These are phyloP conservation scores for Anisodus acutangulus DNA, from an alignment of 257 asterid genomes.

Conservation along the genomic window DNA sequence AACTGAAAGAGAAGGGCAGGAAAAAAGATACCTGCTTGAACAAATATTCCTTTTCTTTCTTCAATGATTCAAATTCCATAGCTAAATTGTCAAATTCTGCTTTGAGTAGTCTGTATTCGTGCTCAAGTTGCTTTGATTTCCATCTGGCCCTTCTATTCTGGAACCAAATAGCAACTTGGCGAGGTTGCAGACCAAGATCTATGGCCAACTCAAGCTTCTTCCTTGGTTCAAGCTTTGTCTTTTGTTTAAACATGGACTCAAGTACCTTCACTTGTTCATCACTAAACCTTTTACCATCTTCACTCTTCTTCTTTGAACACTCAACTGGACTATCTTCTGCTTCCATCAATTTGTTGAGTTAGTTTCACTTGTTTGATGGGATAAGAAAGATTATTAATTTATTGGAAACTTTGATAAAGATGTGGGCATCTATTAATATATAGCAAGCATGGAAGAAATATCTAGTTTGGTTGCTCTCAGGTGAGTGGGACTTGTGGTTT, in stretches of 20 bases:
- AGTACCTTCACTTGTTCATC: slow-evolving; percentile 58
- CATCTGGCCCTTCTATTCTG: slow-evolving; percentile 77
- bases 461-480: slow-evolving; percentile 34
- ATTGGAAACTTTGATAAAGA: slow-evolving; percentile 25
- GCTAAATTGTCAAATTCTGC: slow-evolving; percentile 45
- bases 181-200: slow-evolving; percentile 64
- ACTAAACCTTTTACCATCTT: slow-evolving; percentile 51
- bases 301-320: slow-evolving; percentile 38
- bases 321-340: slow-evolving; percentile 40
- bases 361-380: neutral
- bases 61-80: slow-evolving; percentile 43
- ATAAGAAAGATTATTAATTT: neutral
- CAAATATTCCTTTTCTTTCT: slow-evolving; percentile 54
- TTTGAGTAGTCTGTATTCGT: slow-evolving; percentile 41
- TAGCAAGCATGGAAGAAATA: slow-evolving; percentile 35
- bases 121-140: slow-evolving; percentile 66
- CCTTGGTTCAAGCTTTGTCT: slow-evolving; percentile 54
- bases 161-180: slow-evolving; percentile 76
- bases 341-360: slow-evolving; percentile 47
- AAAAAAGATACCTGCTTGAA: slow-evolving; percentile 44
- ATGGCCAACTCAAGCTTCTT: slow-evolving; percentile 59
- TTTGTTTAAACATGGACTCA: slow-evolving; percentile 54
- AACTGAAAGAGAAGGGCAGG: too few relatives aligned
- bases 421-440: slow-evolving; percentile 40
- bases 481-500: slow-evolving; percentile 34